Conservation (phyloP, 2,329 filamentous ascomycete genomes). For the Colletotrichum limetticola region DNA sequence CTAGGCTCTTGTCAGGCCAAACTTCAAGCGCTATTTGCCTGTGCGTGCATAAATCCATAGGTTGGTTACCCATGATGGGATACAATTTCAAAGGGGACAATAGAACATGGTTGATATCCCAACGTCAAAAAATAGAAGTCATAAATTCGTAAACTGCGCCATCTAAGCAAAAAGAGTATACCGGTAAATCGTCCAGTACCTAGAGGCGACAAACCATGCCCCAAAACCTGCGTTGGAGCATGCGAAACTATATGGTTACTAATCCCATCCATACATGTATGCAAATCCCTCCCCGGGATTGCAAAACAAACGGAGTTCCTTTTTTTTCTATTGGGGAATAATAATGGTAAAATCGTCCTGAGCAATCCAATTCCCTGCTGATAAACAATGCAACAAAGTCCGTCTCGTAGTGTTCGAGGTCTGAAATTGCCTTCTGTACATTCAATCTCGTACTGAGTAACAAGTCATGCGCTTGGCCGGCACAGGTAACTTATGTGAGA, state of each 20-base stretch:
- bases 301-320: not conserved
- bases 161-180: not conserved
- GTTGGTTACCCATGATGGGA: no score
- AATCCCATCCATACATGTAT: not conserved
- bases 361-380: not conserved
- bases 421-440: conserved; percentile 24
- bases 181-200: not conserved
- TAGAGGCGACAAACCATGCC: not conserved
- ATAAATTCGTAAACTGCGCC: conserved; percentile 10
- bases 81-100: no score
- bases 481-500: conserved; percentile 63
- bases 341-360: conserved; percentile 10
- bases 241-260: not conserved
- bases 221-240: not conserved
- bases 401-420: not conserved
- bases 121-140: not conserved
- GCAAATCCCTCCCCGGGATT: not conserved
- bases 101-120: no score
- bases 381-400: conserved; percentile 10
- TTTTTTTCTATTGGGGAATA: conserved; percentile 34
- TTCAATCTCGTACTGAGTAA: not conserved
- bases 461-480: not conserved
- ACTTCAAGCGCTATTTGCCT: no score
- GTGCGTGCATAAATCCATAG: no score
- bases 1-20: no score